Conservation (phyloP, 495 filamentous ascomycete genomes). For the Ramalina peruviana region DNA sequence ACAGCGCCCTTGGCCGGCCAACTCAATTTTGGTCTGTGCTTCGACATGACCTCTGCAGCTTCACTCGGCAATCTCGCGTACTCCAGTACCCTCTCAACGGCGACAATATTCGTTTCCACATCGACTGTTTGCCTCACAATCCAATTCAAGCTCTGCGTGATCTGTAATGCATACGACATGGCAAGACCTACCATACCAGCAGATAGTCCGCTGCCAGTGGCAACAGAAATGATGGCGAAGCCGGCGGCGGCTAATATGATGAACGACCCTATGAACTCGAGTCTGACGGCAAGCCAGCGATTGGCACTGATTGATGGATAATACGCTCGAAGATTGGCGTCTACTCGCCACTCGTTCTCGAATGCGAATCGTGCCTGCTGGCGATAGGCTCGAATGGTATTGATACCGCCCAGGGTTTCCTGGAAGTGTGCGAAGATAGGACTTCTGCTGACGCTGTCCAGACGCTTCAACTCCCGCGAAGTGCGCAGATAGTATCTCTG, state of each 20-base stretch:
- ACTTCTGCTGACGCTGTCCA: slow-evolving; percentile 89
- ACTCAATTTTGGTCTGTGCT: slow-evolving; percentile 69
- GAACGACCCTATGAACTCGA: slow-evolving; percentile 92
- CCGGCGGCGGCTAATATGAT: slow-evolving; percentile 82
- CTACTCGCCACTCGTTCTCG: slow-evolving; percentile 97
- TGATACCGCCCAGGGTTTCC: slow-evolving; percentile 86
- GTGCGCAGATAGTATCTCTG: slow-evolving; percentile 96
- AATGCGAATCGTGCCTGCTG: slow-evolving; percentile 76
- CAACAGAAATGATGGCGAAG: slow-evolving; percentile 69
- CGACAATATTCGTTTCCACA: slow-evolving; percentile 98
- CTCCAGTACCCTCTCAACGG: slow-evolving; percentile 93
- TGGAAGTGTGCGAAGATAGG: slow-evolving; percentile 99
- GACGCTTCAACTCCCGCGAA: slow-evolving; percentile 86
- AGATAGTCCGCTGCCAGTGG: slow-evolving; percentile 50
- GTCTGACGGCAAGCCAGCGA: slow-evolving; percentile 85
- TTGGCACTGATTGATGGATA: slow-evolving; percentile 95
- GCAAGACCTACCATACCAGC: slow-evolving; percentile 79
- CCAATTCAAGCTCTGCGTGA: slow-evolving; percentile 98
- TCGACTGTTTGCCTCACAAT: slow-evolving; percentile 98
- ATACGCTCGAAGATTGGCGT: slow-evolving; percentile 88
- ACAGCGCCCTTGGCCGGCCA: slow-evolving; percentile 91
- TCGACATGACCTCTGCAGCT: slow-evolving; percentile 84
- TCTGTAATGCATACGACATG: slow-evolving; percentile 95
- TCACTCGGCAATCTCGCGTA: slow-evolving; percentile 90
- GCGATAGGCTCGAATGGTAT: slow-evolving; percentile 92